These are phyloP conservation scores for Thielaviopsis euricoi DNA, from an alignment of 2,329 filamentous ascomycete genomes.

Conservation along the genomic window DNA sequence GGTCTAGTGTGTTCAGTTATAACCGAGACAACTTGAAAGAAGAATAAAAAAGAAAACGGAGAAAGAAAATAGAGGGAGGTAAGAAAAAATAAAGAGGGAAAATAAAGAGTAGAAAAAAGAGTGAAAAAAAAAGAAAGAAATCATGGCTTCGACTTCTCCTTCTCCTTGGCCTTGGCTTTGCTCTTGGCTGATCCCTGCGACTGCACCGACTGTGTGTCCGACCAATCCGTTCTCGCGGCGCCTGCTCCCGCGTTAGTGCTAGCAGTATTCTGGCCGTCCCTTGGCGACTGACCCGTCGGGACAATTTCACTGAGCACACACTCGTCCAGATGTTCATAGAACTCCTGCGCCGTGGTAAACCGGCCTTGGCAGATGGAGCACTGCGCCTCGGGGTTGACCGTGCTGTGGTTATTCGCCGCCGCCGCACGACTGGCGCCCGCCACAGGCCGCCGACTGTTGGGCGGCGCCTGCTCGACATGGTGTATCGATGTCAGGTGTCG, in stretches of 20 bases:
- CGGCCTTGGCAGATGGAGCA: conserved; percentile 75
- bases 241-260: not conserved
- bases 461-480: conserved; percentile 82
- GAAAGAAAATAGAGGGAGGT: not conserved
- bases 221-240: not conserved
- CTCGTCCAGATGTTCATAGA: conserved; percentile 84
- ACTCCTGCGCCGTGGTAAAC: conserved; percentile 81
- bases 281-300: conserved; percentile 17
- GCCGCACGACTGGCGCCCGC: conserved; percentile 12
- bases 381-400: conserved; percentile 35
- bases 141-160: not conserved
- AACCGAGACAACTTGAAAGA: not conserved
- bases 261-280: not conserved
- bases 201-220: conserved; percentile 3
- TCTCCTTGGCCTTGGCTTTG: conserved; percentile 8
- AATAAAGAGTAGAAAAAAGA: not conserved
- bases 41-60: not conserved
- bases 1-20: not conserved
- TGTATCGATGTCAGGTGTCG: conserved; percentile 85
- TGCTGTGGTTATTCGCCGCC: conserved; percentile 12
- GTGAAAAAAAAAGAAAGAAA: not conserved
- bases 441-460: conserved; percentile 67
- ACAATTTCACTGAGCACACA: conserved; percentile 44
- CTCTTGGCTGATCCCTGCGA: conserved; percentile 5
- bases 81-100: not conserved